Evolutionary conservation across 169 alveolate species (phyloP), one percentile per base, ranked within the genome.

Genomic region (Eimeria tenella): DNA sequence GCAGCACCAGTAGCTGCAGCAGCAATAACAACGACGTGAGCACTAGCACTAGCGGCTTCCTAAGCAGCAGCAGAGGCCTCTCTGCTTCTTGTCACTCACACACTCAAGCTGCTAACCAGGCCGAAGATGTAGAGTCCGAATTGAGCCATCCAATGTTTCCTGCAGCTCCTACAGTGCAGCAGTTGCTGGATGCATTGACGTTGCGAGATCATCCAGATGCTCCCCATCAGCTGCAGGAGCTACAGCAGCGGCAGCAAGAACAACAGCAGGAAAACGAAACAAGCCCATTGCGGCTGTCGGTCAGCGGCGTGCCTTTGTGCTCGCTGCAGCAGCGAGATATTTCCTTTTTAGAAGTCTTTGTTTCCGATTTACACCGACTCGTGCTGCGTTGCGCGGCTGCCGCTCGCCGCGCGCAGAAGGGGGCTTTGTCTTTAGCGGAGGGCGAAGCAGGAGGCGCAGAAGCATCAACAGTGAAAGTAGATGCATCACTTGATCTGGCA

Each of bases 331-430:
- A 83, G 77, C 79, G 60, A 42, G 90, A 83, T 53, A 31, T 83
- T 7, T 1, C 77, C 19, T 25, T 83, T 60, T 42, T 83, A 62
- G 90, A 83, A 83, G 60, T 75, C 3, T 83, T 83, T 42, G 90
- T 83, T 19, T 17, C 90, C 5, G 75, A 21, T 5, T 52, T 83
- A 4, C 90, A 83, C 62, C 75, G 77, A 19, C 90, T 83, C 10
- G 90, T 83, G 77, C 77, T 83, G 90, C 90, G 90, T 31, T 83
- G 90, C 77, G 65, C 90, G 17, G 90, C 79, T 83, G 90, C 90
- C 56, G 90, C 79, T 58, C 19, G 77, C 17, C 60, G 74, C 19
- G 13, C 63, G 8, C 90, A 83, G 77, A 83, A 42, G 50, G 70
- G 60, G 77, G 50, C 75, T 3, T 42, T 19, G 50, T 17, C 90